Evolutionary conservation across 768 basidiomycete species (phyloP), one percentile per base, ranked within the genome.

Genomic region (Coprinellus aureogranulatus): DNA sequence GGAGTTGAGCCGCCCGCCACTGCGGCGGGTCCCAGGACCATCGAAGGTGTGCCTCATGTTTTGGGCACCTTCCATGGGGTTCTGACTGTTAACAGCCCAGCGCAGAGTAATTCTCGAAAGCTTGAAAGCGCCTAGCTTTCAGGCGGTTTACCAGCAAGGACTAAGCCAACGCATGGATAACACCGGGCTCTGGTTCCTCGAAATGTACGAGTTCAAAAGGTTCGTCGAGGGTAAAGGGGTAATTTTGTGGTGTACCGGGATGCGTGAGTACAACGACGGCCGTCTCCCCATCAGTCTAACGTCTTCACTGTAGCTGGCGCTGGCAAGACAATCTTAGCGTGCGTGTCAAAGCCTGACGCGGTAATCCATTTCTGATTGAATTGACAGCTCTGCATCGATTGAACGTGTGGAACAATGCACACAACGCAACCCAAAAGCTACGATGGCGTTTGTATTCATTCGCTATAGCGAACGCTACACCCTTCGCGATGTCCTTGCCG

Each of bases 321-420:
- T 3, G 55, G 55, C 20, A 56, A 56, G 46, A 56, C 45, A 18
- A 23, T 56, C 23, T 30, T 56, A 4, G 44, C 55, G 55, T 56
- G 22, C 28, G 55, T 48, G 14, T 48, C 6, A n/a, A 16, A 11
- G 26, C 8, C 23, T 3, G 26, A 18, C 16, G 8, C 25, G 23
- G 27, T 44, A 22, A n/a, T 3, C 30, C 20, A 28, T 42, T 6
- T 26, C 27, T 27, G 14, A 53, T 20, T 52, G 27, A 34, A 34
- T 6, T 14, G 34, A 34, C 14, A 34, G 6, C 34, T 26, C 12
- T 34, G 48, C 45, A 4, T 56, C 55, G 2, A 39, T 25, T 16
- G n/a, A n/a, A n/a, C n/a, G 23, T 25, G 47, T 49, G 18, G 46
- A 47, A 4, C 27, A 56, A 8, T 56, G 20, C 18, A 49, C n/a